Evolutionary conservation across 2,329 filamentous ascomycete species (phyloP).

Genomic region (Albophoma yamanashiensis): DNA sequence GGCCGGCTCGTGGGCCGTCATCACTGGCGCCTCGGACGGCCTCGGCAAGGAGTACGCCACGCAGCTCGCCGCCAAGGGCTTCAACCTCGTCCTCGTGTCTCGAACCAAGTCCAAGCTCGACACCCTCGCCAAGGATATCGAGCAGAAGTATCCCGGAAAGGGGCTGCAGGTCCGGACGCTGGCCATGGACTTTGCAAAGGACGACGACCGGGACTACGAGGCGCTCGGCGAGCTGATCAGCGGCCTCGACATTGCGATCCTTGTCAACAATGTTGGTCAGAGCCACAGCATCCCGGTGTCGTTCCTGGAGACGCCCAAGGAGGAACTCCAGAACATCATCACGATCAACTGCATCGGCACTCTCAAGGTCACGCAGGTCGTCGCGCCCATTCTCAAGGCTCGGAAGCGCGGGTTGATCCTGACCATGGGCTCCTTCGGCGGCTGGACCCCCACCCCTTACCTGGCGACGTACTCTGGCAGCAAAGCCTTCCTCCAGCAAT

Average conservation of each 20-base stretch:
- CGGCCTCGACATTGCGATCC: conserved; percentile 69
- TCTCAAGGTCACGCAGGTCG: conserved; percentile 73
- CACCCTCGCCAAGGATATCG: conserved; percentile 63
- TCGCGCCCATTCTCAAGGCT: conserved; percentile 75
- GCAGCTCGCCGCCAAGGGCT: conserved; percentile 82
- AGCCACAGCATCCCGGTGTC: conserved; percentile 88
- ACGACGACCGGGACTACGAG: conserved; percentile 71
- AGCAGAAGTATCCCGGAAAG: conserved; percentile 51
- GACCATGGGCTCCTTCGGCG: conserved; percentile 95
- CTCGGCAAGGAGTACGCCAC: conserved; percentile 93
- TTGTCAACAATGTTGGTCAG: conserved; percentile 95
- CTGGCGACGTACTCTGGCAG: conserved; percentile 94
- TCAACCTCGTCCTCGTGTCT: conserved; percentile 90
- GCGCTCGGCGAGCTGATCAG: conserved; percentile 57
- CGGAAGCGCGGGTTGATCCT: conserved; percentile 82
- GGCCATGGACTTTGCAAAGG: conserved; percentile 83
- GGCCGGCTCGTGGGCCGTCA: conserved; percentile 85
- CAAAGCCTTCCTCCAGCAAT: conserved; percentile 97
- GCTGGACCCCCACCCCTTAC: conserved; percentile 81
- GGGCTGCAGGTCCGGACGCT: conserved; percentile 63
- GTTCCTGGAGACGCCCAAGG: conserved; percentile 67
- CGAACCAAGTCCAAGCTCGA: conserved; percentile 91
- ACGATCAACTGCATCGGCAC: conserved; percentile 93
- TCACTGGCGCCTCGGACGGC: conserved; percentile 93
- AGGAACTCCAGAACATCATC: conserved; percentile 83